Percentiles rank a stretch among this genome's conserved stretches.
phyloP scores from a whole-genome alignment of 2,329 filamentous ascomycete genomes.

The Fusarium sp. region DNA sequence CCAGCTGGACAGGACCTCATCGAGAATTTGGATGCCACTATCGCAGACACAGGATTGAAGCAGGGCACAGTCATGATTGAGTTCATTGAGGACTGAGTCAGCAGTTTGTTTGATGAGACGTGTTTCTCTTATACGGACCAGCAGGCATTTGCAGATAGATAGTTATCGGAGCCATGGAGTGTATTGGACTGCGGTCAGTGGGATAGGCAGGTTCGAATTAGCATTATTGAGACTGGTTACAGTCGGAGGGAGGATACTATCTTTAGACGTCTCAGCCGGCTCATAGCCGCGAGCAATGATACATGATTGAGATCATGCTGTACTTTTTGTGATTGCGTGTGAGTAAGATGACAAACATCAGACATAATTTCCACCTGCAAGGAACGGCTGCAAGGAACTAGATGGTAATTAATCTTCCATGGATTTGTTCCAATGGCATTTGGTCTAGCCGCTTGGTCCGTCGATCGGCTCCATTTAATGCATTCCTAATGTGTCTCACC shows the following conservation, averaged over 20 bases:
- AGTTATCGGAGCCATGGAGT: slow-evolving; percentile 36
- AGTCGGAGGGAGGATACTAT: slow-evolving; percentile 20
- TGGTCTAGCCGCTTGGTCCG: slow-evolving; percentile 11
- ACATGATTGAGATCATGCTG: background rate
- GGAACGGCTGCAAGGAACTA: background rate
- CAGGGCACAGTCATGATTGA: slow-evolving; percentile 97
- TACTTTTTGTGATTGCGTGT: background rate
- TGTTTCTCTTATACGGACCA: slow-evolving; percentile 33
- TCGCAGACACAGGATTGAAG: slow-evolving; percentile 86
- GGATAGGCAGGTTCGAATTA: slow-evolving; percentile 23
- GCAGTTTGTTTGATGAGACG: slow-evolving; percentile 2
- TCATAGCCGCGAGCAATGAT: slow-evolving; percentile 18
- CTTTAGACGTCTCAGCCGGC: slow-evolving; percentile 32
- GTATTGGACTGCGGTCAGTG: slow-evolving; percentile 27
- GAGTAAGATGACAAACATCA: slow-evolving; percentile 1
- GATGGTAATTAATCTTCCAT: slow-evolving; percentile 6
- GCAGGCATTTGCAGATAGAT: slow-evolving; percentile 39
- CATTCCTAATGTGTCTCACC: slow-evolving; percentile 20
- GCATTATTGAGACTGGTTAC: slow-evolving; percentile 16
- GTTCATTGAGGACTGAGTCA: slow-evolving; percentile 70
- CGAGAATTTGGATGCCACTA: slow-evolving; percentile 75
- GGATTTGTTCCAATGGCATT: background rate
- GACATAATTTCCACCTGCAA: slow-evolving; percentile 5
- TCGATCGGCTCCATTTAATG: slow-evolving; percentile 6
- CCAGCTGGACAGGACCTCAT: slow-evolving; percentile 83